Evolutionary conservation across 2,329 filamentous ascomycete species (phyloP).

Genomic region (Paraphaeosphaeria minitans): DNA sequence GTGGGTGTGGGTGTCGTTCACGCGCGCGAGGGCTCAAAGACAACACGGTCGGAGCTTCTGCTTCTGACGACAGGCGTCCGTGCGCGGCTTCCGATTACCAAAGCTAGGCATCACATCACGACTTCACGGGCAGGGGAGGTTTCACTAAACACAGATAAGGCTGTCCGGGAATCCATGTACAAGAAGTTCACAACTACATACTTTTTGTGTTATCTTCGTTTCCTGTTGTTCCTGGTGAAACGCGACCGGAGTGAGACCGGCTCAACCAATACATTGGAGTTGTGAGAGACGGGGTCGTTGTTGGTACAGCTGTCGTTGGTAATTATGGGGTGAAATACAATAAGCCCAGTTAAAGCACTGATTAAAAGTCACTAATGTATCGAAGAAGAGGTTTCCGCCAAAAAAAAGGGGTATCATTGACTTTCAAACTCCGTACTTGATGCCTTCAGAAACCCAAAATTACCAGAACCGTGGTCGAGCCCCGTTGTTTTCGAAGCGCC

Average conservation of each 20-base stretch:
- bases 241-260: neutral
- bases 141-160: neutral
- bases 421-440: conserved; percentile 11
- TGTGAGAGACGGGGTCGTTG: neutral
- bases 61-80: conserved; percentile 11
- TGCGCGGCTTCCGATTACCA: conserved; percentile 9
- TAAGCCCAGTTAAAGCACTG: too few relatives aligned
- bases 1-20: conserved; percentile 25
- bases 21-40: conserved; percentile 6
- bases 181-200: neutral
- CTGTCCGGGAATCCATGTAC: too few relatives aligned
- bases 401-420: conserved; percentile 36
- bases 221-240: neutral
- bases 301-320: neutral
- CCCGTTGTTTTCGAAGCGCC: neutral
- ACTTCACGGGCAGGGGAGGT: neutral
- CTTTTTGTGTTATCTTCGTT: neutral
- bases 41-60: conserved; percentile 10
- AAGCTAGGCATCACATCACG: conserved; percentile 5
- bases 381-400: neutral
- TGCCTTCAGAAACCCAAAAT: conserved; percentile 5
- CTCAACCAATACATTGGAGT: conserved; percentile 1
- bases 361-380: neutral
- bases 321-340: neutral
- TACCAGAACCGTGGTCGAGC: neutral